Evolutionary conservation across 2,329 filamentous ascomycete genomes (phyloP), one percentile per base, ranked within the genome.

Genomic region (Microdochium trichocladiopsis): DNA sequence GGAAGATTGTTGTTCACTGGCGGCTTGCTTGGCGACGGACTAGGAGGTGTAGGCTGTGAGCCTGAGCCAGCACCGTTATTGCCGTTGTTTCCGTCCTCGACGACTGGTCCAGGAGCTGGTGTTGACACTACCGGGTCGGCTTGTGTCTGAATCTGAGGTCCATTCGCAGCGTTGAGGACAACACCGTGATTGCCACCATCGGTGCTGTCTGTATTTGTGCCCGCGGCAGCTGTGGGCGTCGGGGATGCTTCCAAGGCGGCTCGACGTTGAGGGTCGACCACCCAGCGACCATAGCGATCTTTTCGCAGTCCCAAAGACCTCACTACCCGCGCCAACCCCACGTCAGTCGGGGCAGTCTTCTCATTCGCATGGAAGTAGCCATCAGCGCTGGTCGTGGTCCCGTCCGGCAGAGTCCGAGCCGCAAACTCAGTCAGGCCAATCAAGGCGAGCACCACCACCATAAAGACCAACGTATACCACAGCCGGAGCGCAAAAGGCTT

Each of bases 391-490:
- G 18, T 22, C 21, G 18, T 18, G 12, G n/a, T 18, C 18, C 41
- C 41, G 18, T 62, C 51, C 16, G 66, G 66, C 5, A 69, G 57
- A 43, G 59, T 53, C 24, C 59, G 62, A 47, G 63, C 57, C 1
- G 62, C 60, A 23, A 64, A 31, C 52, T 63, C 64, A 25, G 60
- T 59, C 11, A 68, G 24, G 0, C 41, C 58, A 16, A 68, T 55
- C 12, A 67, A 56, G 31, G 56, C 16, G 12, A 60, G 28, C 22
- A 65, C 52, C 12, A 36, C 47, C 4, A 54, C 52, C 16, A 61
- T 49, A 4, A 63, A 33, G 14, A 36, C 21, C 9, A 58, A 16
- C 33, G 63, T 49, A 36, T 60, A 58, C 12, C 41, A 49, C 51
- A 50, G 51, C 50, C 56, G 56, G 24, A 65, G 48, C 3, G 55